Percentiles rank a stretch among this genome's conserved stretches.
Evolutionary conservation across 805 yeast genomes (phyloP).

Genomic region (Debaryomyces maramus): DNA sequence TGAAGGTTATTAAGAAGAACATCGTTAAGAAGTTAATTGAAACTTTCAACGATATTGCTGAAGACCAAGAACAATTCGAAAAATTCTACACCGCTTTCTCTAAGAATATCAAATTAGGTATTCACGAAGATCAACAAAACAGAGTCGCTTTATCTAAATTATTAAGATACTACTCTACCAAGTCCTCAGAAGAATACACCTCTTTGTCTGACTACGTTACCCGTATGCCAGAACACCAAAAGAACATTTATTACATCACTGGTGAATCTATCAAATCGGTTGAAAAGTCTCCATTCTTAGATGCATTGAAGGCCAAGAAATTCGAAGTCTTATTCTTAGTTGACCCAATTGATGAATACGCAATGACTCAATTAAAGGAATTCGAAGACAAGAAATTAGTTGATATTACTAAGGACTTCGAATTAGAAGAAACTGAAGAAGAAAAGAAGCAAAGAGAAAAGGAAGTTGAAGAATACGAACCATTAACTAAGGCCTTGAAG

Average conservation of each 20-base stretch:
- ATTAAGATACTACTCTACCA: conserved; percentile 95
- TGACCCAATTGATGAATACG: conserved; percentile 99
- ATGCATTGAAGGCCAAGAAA: conserved; percentile 96
- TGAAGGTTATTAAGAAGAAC: conserved; percentile 99
- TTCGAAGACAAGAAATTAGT: conserved; percentile 98
- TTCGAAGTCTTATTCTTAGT: conserved; percentile 96
- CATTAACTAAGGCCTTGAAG: conserved; percentile 92
- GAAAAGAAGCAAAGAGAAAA: conserved; percentile 94
- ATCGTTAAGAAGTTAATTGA: conserved; percentile 97
- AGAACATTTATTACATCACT: conserved; percentile 98
- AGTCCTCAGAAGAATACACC: conserved; percentile 90
- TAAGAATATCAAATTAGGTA: conserved; percentile 97
- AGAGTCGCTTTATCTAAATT: conserved; percentile 93
- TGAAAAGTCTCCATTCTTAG: conserved; percentile 98
- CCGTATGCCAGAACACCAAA: conserved; percentile 99
- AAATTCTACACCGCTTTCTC: conserved; percentile 97
- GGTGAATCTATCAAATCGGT: conserved; percentile 98
- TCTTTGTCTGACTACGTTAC: conserved; percentile 96
- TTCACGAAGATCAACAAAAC: conserved; percentile 99
- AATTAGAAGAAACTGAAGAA: conserved; percentile 97
- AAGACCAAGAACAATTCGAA: conserved; percentile 97
- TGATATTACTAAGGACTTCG: conserved; percentile 98
- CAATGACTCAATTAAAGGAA: conserved; percentile 98
- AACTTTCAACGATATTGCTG: conserved; percentile 98
- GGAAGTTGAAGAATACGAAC: conserved; percentile 89